Evolutionary conservation across 345 rosid genomes (phyloP).

Genomic region (Clarkia xantiana): DNA sequence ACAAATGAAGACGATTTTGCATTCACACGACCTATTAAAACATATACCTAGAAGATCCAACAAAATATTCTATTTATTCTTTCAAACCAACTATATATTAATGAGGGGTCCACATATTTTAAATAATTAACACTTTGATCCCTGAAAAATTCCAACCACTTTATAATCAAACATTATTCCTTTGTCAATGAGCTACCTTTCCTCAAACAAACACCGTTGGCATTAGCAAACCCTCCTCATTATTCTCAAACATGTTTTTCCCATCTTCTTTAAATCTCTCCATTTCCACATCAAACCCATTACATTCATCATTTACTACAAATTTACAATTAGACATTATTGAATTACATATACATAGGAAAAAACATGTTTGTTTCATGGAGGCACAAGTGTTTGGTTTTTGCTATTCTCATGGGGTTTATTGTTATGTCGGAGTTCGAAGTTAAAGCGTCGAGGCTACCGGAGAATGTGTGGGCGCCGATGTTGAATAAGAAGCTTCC

Average conservation of each 20-base stretch:
- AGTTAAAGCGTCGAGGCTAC: constrained; percentile 44
- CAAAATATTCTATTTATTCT: no score
- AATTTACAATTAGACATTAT: not conserved
- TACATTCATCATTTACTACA: not conserved
- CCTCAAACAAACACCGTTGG: constrained; percentile 45
- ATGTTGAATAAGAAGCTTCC: constrained; percentile 88
- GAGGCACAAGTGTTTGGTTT: constrained; percentile 21
- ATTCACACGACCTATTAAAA: no score
- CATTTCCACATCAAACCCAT: constrained; percentile 8
- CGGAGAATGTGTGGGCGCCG: constrained; percentile 49
- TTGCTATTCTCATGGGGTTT: constrained; percentile 20
- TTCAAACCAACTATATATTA: no score
- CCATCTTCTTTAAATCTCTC: constrained; percentile 8
- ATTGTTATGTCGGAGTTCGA: constrained; percentile 15
- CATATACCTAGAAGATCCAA: no score
- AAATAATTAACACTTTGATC: no score
- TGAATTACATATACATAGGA: not conserved
- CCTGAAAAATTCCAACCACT: not conserved
- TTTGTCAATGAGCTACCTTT: constrained; percentile 67
- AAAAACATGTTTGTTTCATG: constrained; percentile 23
- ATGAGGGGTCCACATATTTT: no score
- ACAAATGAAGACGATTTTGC: no score
- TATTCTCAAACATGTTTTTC: constrained; percentile 46
- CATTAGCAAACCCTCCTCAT: constrained; percentile 35
- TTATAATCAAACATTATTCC: constrained; percentile 31